phyloP scores from a whole-genome alignment of 106 monocot species.

The Triglochin maritima region DNA sequence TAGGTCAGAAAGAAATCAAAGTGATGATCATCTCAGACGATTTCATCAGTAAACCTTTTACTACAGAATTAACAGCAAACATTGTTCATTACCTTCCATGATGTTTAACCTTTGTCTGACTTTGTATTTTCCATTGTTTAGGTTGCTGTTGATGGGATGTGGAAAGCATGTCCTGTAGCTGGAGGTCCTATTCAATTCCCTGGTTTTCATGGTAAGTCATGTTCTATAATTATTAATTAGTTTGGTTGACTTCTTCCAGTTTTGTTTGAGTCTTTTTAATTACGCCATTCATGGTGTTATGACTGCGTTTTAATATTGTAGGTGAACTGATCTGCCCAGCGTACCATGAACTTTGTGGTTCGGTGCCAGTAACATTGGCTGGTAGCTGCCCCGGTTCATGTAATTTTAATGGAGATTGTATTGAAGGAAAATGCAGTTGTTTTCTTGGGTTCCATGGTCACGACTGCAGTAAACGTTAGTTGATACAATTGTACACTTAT shows the following conservation, averaged over 20 bases:
- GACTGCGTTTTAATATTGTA: slow-evolving; percentile 14
- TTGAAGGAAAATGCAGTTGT: slow-evolving; percentile 75
- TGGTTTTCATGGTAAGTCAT: slow-evolving; percentile 74
- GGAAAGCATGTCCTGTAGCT: slow-evolving; percentile 75
- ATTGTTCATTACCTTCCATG: too few relatives aligned
- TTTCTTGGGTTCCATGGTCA: slow-evolving; percentile 90
- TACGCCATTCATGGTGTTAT: too few relatives aligned
- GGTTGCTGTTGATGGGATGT: slow-evolving; percentile 93
- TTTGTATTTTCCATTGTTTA: slow-evolving; percentile 17
- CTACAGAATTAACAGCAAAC: too few relatives aligned
- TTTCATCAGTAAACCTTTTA: too few relatives aligned
- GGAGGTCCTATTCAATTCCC: slow-evolving; percentile 94
- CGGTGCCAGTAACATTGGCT: slow-evolving; percentile 27
- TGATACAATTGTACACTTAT: background rate
- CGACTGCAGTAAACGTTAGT: slow-evolving; percentile 85
- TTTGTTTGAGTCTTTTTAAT: background rate
- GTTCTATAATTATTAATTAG: background rate
- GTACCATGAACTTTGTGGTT: slow-evolving; percentile 79
- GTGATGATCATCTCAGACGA: too few relatives aligned
- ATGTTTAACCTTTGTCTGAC: too few relatives aligned
- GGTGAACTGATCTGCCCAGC: slow-evolving; percentile 96
- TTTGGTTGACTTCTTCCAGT: background rate
- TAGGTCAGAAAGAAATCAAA: too few relatives aligned
- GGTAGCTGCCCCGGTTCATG: slow-evolving; percentile 73
- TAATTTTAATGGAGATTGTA: slow-evolving; percentile 76